Conservation (phyloP, 177 flowering plant species). For the Tripterygium wilfordii region DNA sequence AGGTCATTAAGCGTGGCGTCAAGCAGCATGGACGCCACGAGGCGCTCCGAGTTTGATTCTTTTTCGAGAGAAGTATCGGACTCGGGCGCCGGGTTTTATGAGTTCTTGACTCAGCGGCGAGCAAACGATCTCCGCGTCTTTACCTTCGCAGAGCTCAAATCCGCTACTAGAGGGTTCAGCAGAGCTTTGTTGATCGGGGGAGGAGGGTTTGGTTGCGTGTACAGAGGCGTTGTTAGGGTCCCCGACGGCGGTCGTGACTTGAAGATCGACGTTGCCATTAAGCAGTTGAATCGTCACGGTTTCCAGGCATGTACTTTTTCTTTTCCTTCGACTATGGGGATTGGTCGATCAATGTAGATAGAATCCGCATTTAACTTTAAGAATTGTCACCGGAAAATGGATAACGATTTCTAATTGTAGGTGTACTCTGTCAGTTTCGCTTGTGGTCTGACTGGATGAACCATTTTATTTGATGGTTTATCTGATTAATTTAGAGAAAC, state of each 20-base stretch:
- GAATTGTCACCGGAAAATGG: no score
- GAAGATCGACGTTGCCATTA: slow-evolving; percentile 71
- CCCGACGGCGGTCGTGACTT: slow-evolving; percentile 12
- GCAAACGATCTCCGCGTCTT: slow-evolving; percentile 68
- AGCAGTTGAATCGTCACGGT: slow-evolving; percentile 80
- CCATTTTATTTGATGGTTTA: no score
- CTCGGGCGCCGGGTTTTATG: slow-evolving; percentile 28
- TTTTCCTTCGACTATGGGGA: no score
- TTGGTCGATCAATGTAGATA: no score
- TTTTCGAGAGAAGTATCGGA: slow-evolving; percentile 35
- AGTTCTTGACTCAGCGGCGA: slow-evolving; percentile 39
- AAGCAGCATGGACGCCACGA: slow-evolving; percentile 19
- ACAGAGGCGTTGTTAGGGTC: slow-evolving; percentile 48
- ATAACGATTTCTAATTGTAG: no score
- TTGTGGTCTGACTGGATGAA: no score
- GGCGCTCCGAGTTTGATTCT: slow-evolving; percentile 49
- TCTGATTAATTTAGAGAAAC: no score
- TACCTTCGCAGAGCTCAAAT: slow-evolving; percentile 60
- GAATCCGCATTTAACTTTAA: no score
- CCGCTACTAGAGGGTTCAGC: slow-evolving; percentile 80
- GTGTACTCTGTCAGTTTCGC: no score
- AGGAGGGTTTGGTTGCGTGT: slow-evolving; percentile 93
- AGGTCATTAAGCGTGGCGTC: slow-evolving; percentile 79
- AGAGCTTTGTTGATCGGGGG: slow-evolving; percentile 70
- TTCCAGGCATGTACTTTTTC: slow-evolving; percentile 61